Base-by-base conservation (phyloP, 2,329 filamentous ascomycete species). In the Ceratocystis cubensis region DNA sequence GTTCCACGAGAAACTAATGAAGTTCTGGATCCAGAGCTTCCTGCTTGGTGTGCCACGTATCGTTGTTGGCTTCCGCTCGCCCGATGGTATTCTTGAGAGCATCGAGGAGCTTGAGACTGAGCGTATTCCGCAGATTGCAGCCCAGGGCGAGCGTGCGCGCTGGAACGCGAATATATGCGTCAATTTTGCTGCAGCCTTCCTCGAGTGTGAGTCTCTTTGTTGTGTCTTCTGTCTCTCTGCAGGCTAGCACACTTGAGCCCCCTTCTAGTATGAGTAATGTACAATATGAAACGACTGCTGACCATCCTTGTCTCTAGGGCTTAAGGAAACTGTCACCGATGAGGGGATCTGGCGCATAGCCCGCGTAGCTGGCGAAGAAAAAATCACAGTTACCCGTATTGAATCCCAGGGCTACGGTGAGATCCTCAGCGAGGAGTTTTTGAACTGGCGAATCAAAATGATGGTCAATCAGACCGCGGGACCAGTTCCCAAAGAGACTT, bases 1-100 rank as follows among this genome's bases (percentile, higher is more conserved):
- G 69, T 96, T 93, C 73, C 89, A 96, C 75, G 84, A 89, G 62
- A 97, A 97, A 74, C 81, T 97, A 65, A 83, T 96, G 76, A 95
- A 95, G 73, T 96, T 93, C 77, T 99, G 94, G 94, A 90, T 93
- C 15, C 94, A 97, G 75, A 96, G 89, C 0, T 99, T 96, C 73
- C 80, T 99, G 1, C 85, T 99, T 1, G 93, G 93, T 50, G 92
- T 97, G 0, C 91, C 91, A 0, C 94, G 87, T 70, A 90, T 99
- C 70, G 85, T 96, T 59, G 88, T 99, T 37, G 94, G 94, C 0
- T 96, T 94, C 74, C 86, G 94, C 61, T 86, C 83, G 44, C 84
- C 75, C 20, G 75, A 66, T 66, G 93, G 94, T 6, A 82, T 89
- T 65, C 79, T 99, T 25, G 80, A 81, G 61, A 80, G 83, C 13